These are phyloP conservation scores for Aspergillus nidulans DNA, from an alignment of 495 filamentous ascomycete genomes.

Conservation along the genomic window DNA sequence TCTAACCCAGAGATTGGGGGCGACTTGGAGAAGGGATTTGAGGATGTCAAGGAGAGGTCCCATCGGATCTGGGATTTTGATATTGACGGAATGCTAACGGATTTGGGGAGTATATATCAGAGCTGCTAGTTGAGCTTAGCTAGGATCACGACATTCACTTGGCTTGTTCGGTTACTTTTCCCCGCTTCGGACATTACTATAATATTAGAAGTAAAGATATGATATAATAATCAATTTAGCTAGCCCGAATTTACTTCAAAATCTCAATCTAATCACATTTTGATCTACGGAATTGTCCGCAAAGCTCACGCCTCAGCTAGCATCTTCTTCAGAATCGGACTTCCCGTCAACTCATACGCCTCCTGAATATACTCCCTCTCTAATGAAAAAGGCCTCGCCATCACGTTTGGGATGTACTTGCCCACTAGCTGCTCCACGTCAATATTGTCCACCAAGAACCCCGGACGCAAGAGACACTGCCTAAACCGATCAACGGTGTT, in stretches of 20 bases:
- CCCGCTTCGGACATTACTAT: too few species aligned
- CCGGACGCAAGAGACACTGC: constrained; percentile 25
- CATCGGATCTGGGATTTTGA: constrained; percentile 34
- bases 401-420: constrained; percentile 35
- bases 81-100: constrained; percentile 25
- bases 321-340: constrained; percentile 17
- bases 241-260: too few species aligned
- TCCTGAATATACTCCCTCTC: constrained; percentile 90
- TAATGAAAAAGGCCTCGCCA: constrained; percentile 49
- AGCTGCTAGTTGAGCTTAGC: background rate
- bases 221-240: too few species aligned
- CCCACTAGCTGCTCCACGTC: constrained; percentile 17
- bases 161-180: too few species aligned
- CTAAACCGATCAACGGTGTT: constrained; percentile 25
- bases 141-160: too few species aligned
- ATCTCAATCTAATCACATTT: background rate
- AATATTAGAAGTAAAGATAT: too few species aligned
- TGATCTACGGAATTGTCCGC: background rate
- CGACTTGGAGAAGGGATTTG: constrained; percentile 18
- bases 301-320: background rate
- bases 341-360: constrained; percentile 69
- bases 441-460: constrained; percentile 25
- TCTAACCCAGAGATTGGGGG: constrained; percentile 10
- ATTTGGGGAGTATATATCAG: constrained; percentile 3
- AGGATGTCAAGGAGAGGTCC: constrained; percentile 24